phyloP scores from a whole-genome alignment of 2,329 filamentous ascomycete genomes.

The Clarireedia hainanense region DNA sequence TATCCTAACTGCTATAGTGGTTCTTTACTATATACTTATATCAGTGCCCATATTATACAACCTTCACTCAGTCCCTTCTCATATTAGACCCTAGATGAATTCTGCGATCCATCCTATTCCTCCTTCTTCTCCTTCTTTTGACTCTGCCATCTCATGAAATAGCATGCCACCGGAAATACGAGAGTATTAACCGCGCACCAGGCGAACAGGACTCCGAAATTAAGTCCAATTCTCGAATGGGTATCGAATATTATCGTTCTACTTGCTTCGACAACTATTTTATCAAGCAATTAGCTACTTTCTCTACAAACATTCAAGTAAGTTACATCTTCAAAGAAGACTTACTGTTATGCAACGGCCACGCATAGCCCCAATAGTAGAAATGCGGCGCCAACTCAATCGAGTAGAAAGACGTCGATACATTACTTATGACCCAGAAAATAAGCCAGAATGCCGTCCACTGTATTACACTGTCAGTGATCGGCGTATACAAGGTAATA shows the following conservation, averaged over 20 bases:
- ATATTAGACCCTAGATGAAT: too few relatives aligned
- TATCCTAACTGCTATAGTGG: too few relatives aligned
- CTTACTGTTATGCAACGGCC: slow-evolving; percentile 52
- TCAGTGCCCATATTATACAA: too few relatives aligned
- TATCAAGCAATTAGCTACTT: not conserved
- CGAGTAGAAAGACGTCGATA: slow-evolving; percentile 51
- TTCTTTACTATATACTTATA: too few relatives aligned
- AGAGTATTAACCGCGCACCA: slow-evolving; percentile 46
- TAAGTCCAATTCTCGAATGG: slow-evolving; percentile 48
- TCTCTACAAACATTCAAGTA: too few relatives aligned
- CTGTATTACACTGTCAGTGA: not conserved
- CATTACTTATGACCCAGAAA: slow-evolving; percentile 45
- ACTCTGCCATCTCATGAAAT: slow-evolving; percentile 36
- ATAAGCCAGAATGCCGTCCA: slow-evolving; percentile 3
- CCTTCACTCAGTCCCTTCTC: too few relatives aligned
- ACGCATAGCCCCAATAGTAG: slow-evolving; percentile 55
- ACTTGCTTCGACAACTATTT: slow-evolving; percentile 45
- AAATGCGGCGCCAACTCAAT: slow-evolving; percentile 50
- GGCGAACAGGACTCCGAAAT: slow-evolving; percentile 52
- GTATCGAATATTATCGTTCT: slow-evolving; percentile 54
- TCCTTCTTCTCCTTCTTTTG: slow-evolving; percentile 18
- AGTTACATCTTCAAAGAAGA: slow-evolving; percentile 4
- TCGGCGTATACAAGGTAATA: too few relatives aligned
- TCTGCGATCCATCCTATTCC: not conserved
- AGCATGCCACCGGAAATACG: slow-evolving; percentile 44